Base-by-base conservation (phyloP, 345 rosid species). In the Dimocarpus longan region DNA sequence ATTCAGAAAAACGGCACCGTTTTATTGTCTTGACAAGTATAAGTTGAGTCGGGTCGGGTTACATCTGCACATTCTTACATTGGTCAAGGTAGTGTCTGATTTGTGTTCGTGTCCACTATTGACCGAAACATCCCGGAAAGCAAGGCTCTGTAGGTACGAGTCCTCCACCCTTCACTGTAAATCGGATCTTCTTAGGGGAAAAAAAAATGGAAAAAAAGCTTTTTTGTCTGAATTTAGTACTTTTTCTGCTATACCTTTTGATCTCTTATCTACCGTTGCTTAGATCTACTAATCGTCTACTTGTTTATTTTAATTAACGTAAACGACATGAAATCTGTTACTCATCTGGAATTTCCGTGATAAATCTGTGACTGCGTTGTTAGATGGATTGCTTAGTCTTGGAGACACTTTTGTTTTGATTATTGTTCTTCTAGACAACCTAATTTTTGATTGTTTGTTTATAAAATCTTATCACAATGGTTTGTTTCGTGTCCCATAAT, bases 61-160 rank as follows among this genome's bases (percentile, higher is more conserved):
- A 74, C 12, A 26, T 57, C 11, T 43, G 0, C 16, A 19, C 37
- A 7, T 11, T 21, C 15, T 42, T 46, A 46, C 43, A 10, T 65
- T 26, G 43, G 78, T 32, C 18, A 74, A 63, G 16, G 46, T 1
- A 32, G 62, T 10, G 32, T 75, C 70, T 10, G 18, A 28, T 64
- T 4, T 26, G 24, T 75, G 39, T 60, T 19, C 52, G 54, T 3
- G 37, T 50, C 43, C 52, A 18, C 32, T 6, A 21, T 43, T 16
- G 10, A 16, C 59, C 44, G 43, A 63, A 65, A 24, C 70, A 44
- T 75, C 32, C 24, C 63, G 6, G 32, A 32, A 65, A 48, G 68
- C 63, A 48, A 44, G 57, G n/a, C 44, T 75, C 24, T 12, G 9
- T 46, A 66, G 78, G 79, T 76, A 32, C 22, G 28, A 37, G 12